Base-by-base conservation (phyloP, 148 eudicot species). In the Linanthus parryae region DNA sequence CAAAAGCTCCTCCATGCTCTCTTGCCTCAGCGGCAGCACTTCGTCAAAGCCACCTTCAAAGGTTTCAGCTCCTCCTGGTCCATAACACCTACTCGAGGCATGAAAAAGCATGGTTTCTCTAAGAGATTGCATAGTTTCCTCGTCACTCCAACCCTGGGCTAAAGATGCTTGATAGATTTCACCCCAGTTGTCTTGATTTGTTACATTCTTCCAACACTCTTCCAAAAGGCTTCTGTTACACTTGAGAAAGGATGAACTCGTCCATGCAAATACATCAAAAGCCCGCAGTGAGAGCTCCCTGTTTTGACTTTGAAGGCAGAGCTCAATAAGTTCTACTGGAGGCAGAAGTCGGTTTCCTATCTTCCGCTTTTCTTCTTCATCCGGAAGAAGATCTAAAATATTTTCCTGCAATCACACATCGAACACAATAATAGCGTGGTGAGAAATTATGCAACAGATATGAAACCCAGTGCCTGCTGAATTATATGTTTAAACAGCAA, bases 251-350 rank as follows among this genome's bases (percentile, higher is more conserved):
- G 95, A 88, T 39, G 80, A 69, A 41, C 95, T 84, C 38, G 95
- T 87, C 96, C 96, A 92, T 30, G 95, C 86, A 66, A 92, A 88
- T 19, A 92, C 69, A 57, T 92, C 86, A 20, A 92, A 84, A 46
- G 81, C 95, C 61, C 60, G 58, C 51, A 88, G 57, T 17, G 77
- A 48, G 41, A 84, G 78, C 38, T 79, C 91, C 31, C 66, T 62
- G 45, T 70, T 70, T 48, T 34, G 68, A 41, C 54, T 69, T 61
- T 69, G 72, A 35, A 92, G 80, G 80, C 99, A 92, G 49, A 79
- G 51, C 47, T 75, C 76, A 39, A 92, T 82, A 22, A 92, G 85
- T 27, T 88, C 91, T 45, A 76, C 67, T n/a, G 99, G 88, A 36
- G 88, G 74, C 36, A 92, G 85, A 59, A 92, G 82, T 30, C 64